A percentile compares a stretch with the other conserved stretches of the same genome.
Evolutionary conservation across 2,329 filamentous ascomycete genomes (phyloP).

Genomic region (Didymosphaeria variabile): DNA sequence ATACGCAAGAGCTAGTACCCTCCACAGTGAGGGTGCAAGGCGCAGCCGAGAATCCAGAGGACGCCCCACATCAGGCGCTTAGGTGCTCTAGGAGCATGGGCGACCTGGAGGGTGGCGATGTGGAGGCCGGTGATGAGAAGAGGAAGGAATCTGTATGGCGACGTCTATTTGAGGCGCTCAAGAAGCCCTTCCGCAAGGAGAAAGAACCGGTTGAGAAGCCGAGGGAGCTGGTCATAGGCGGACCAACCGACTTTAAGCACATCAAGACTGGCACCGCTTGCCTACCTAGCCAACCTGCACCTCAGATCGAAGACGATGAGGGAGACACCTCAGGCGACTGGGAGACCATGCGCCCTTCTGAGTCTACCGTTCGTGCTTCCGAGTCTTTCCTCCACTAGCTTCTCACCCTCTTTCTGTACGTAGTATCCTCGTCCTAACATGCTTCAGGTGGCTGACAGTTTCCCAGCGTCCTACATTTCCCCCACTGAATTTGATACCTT

Average conservation of each 20-base stretch:
- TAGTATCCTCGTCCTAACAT: not conserved
- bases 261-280: slow-evolving; percentile 13
- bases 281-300: not conserved
- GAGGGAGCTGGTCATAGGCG: slow-evolving; percentile 20
- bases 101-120: not conserved
- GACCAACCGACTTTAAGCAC: slow-evolving; percentile 25
- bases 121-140: slow-evolving; percentile 1
- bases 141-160: slow-evolving; percentile 15
- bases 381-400: not conserved
- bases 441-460: not conserved
- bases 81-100: not conserved
- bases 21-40: not conserved
- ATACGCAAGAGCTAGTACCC: not conserved
- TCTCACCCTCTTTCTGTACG: not conserved
- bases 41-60: not conserved
- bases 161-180: slow-evolving; percentile 12
- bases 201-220: not conserved
- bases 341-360: slow-evolving; percentile 3
- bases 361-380: not conserved
- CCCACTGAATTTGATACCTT: not conserved
- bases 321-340: slow-evolving; percentile 2
- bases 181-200: slow-evolving; percentile 14
- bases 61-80: not conserved
- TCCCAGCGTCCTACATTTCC: not conserved
- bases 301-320: not conserved